phyloP scores from a whole-genome alignment of 1,284 basidiomycete genomes.

The Trametes pubescens region DNA sequence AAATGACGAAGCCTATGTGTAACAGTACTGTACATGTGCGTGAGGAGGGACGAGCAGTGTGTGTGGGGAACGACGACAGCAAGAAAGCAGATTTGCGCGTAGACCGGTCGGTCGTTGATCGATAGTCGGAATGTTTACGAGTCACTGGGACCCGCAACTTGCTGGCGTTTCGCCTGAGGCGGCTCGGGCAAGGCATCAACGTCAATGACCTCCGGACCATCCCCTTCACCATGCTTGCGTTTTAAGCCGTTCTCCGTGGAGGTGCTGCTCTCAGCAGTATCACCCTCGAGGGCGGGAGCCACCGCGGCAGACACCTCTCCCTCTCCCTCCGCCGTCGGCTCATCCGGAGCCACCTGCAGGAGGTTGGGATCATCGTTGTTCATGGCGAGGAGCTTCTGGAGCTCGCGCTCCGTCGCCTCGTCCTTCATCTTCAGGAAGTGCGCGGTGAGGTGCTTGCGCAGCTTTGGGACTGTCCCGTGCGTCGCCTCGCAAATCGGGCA shows the following conservation, averaged over 20 bases:
- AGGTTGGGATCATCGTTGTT: background rate
- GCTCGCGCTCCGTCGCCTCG: constrained; percentile 40
- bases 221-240: constrained; percentile 18
- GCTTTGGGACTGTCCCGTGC: constrained; percentile 77
- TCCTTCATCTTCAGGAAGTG: constrained; percentile 58
- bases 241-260: constrained; percentile 15
- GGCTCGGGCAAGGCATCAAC: constrained; percentile 8
- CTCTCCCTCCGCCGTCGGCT: background rate
- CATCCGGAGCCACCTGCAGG: background rate
- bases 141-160: background rate
- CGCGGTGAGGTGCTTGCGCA: constrained; percentile 77
- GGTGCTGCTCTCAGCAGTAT: background rate
- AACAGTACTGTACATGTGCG: constrained; percentile 13
- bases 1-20: background rate
- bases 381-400: background rate
- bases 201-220: constrained; percentile 1
- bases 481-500: constrained; percentile 74
- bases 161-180: constrained; percentile 22
- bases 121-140: background rate
- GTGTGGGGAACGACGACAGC: background rate
- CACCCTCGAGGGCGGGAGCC: background rate
- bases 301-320: background rate
- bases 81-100: background rate
- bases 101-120: too few relatives aligned
- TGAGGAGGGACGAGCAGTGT: background rate